These are phyloP conservation scores for Neoboletus brunneissimus DNA, from an alignment of 768 basidiomycete genomes.

Conservation along the genomic window DNA sequence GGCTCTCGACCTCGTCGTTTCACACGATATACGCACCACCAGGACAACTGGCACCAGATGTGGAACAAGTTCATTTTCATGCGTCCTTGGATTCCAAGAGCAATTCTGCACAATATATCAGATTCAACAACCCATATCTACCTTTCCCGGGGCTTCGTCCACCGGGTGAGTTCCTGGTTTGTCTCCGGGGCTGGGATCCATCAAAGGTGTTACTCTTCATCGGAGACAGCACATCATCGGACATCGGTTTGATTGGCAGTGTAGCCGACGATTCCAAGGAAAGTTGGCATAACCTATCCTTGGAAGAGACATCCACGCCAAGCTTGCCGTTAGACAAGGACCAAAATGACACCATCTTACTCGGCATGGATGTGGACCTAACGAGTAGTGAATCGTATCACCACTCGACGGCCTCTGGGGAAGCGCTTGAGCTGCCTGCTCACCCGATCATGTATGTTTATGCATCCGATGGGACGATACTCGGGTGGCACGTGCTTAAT, in stretches of 20 bases:
- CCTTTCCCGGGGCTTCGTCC: conserved; percentile 46
- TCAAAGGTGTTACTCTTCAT: conserved; percentile 41
- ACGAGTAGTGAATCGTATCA: conserved; percentile 45
- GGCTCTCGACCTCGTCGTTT: conserved; percentile 71
- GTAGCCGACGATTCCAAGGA: conserved; percentile 30
- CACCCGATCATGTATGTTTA: conserved; percentile 72
- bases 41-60: conserved; percentile 35
- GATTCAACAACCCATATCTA: conserved; percentile 39
- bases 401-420: conserved; percentile 40
- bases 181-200: conserved; percentile 45
- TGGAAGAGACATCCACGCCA: conserved; percentile 52
- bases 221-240: conserved; percentile 50
- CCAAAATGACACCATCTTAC: conserved; percentile 64
- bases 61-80: conserved; percentile 42
- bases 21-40: conserved; percentile 59
- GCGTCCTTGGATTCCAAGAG: conserved; percentile 42
- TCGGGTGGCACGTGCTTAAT: conserved; percentile 70
- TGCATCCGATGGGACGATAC: conserved; percentile 73
- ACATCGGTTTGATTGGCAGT: conserved; percentile 46
- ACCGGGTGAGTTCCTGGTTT: conserved; percentile 41
- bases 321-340: conserved; percentile 67
- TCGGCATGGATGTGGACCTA: conserved; percentile 65
- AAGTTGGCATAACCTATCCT: conserved; percentile 42
- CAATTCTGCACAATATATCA: conserved; percentile 36
- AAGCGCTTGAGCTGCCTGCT: conserved; percentile 42